Conservation (phyloP, 2,329 filamentous ascomycete genomes). For the Monascus ruber region DNA sequence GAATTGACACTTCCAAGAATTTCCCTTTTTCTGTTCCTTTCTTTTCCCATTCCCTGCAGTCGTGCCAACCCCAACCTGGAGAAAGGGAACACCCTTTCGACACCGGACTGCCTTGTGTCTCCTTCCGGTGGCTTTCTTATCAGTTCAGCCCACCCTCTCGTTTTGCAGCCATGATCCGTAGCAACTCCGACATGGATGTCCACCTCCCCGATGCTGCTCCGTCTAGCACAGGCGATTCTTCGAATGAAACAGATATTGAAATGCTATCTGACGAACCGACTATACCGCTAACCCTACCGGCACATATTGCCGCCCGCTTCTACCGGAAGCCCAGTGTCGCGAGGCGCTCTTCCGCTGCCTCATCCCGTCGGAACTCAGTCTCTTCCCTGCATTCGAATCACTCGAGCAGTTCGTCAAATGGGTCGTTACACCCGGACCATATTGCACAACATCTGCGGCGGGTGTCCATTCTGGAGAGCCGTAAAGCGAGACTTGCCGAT, state of each 20-base stretch:
- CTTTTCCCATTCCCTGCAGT: not conserved
- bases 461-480: constrained; percentile 52
- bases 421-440: constrained; percentile 44
- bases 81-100: not conserved
- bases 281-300: constrained; percentile 41
- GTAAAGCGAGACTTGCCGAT: constrained; percentile 53
- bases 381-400: constrained; percentile 53
- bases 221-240: constrained; percentile 13
- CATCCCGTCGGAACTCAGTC: constrained; percentile 53
- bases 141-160: constrained; percentile 34
- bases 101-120: constrained; percentile 36
- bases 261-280: constrained; percentile 28
- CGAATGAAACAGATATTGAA: constrained; percentile 27
- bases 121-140: constrained; percentile 55
- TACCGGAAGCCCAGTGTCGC: constrained; percentile 42
- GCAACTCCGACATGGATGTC: constrained; percentile 32
- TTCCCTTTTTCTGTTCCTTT: not conserved
- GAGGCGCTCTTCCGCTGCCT: constrained; percentile 50
- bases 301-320: constrained; percentile 53
- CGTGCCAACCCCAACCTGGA: not conserved
- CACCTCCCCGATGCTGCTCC: constrained; percentile 26
- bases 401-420: constrained; percentile 40
- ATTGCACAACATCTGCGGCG: constrained; percentile 55
- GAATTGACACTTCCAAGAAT: not conserved
- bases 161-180: constrained; percentile 23